Conservation (phyloP, 2,329 filamentous ascomycete genomes). For the Aureobasidium sp. region DNA sequence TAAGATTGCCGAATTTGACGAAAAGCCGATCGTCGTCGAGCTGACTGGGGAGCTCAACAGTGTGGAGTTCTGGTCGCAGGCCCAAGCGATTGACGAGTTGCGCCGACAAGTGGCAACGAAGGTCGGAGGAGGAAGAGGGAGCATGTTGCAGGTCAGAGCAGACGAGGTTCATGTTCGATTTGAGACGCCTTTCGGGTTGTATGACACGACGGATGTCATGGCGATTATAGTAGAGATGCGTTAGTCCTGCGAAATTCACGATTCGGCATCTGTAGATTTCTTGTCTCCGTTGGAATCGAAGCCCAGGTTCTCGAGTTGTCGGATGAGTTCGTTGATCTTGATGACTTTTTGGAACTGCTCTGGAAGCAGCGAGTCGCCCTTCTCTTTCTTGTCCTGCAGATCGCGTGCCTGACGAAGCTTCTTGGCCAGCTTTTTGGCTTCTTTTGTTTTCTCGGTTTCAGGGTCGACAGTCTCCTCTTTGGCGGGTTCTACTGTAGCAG, state of each 20-base stretch:
- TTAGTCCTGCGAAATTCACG: neutral
- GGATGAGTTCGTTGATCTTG: conserved; percentile 88
- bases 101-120: conserved; percentile 19
- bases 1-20: conserved; percentile 16
- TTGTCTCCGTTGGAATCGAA: conserved; percentile 73
- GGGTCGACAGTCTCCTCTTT: conserved; percentile 51
- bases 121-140: conserved; percentile 7
- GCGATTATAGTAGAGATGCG: neutral
- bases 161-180: conserved; percentile 36
- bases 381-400: conserved; percentile 82
- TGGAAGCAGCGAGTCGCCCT: conserved; percentile 72
- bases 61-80: conserved; percentile 28
- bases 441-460: conserved; percentile 81
- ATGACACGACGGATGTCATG: conserved; percentile 32
- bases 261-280: conserved; percentile 27
- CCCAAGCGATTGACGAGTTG: conserved; percentile 24
- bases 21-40: conserved; percentile 21
- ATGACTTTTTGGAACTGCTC: conserved; percentile 98
- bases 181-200: conserved; percentile 39
- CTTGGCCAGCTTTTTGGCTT: conserved; percentile 84
- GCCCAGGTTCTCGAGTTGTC: conserved; percentile 77
- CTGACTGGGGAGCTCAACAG: conserved; percentile 25
- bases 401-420: conserved; percentile 92
- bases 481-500: neutral
- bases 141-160: conserved; percentile 27